Conservation (phyloP, 2,329 filamentous ascomycete species). For the Daldinia sp. region DNA sequence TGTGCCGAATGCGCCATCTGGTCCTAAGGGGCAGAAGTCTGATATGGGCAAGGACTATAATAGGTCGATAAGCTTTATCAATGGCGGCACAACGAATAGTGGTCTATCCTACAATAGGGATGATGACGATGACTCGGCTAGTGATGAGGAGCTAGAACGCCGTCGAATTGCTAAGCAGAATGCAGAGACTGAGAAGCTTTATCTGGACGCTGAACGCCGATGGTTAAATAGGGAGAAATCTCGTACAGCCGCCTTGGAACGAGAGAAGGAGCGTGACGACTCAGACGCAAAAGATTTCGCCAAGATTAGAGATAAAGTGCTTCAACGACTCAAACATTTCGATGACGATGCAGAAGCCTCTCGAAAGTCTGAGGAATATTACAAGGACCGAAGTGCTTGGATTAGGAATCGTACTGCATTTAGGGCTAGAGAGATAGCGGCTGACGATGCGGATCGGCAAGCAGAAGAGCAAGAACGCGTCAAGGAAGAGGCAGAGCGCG, state of each 20-base stretch:
- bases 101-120: constrained; percentile 71
- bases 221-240: constrained; percentile 92
- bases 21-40: constrained; percentile 69
- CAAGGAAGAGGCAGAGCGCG: constrained; percentile 76
- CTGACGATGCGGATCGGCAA: constrained; percentile 85
- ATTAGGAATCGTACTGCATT: constrained; percentile 82
- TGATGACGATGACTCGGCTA: constrained; percentile 88
- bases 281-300: constrained; percentile 76
- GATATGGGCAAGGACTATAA: constrained; percentile 63
- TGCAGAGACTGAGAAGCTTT: constrained; percentile 82
- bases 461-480: constrained; percentile 81
- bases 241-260: constrained; percentile 84
- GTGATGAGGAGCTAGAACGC: constrained; percentile 85
- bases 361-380: constrained; percentile 83
- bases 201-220: constrained; percentile 85
- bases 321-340: constrained; percentile 81
- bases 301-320: constrained; percentile 73
- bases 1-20: constrained; percentile 79
- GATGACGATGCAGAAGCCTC: constrained; percentile 87
- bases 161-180: constrained; percentile 78
- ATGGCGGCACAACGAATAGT: constrained; percentile 77
- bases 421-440: constrained; percentile 77
- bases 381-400: constrained; percentile 87
- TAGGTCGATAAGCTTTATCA: constrained; percentile 79
- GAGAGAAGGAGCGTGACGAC: constrained; percentile 83